A percentile compares a stretch with the other conserved stretches of the same genome.
These are phyloP conservation scores for Cladorrhinum sp. DNA, from an alignment of 2,329 filamentous ascomycete genomes.

Conservation along the genomic window DNA sequence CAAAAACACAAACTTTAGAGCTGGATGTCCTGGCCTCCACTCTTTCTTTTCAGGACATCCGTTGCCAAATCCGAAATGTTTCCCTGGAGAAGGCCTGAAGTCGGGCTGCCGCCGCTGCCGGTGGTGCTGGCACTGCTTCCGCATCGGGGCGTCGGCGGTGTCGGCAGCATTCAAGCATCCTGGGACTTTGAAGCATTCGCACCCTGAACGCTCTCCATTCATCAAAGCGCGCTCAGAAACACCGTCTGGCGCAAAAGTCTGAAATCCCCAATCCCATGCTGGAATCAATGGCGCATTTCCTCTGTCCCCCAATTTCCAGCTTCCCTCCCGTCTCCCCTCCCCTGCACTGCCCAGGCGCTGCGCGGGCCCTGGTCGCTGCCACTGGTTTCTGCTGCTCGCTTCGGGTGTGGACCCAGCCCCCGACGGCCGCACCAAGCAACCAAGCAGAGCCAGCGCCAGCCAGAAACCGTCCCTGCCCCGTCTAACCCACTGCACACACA, in stretches of 20 bases:
- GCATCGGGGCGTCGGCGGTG: conserved; percentile 17
- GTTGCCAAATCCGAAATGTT: conserved; percentile 3
- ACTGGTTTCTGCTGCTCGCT: conserved; percentile 16
- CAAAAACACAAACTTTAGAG: conserved; percentile 11
- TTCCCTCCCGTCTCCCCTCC: conserved; percentile 1
- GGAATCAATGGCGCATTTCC: too few relatives aligned
- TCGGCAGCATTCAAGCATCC: conserved; percentile 3
- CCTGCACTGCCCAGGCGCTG: conserved; percentile 4
- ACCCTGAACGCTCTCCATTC: too few relatives aligned
- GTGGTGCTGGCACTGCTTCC: conserved; percentile 13
- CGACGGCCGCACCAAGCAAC: conserved; percentile 16
- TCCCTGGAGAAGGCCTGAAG: conserved; percentile 1
- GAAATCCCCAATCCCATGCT: neutral
- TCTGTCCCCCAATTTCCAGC: neutral
- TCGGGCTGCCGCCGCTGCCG: neutral
- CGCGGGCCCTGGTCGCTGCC: conserved; percentile 2
- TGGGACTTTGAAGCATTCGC: neutral
- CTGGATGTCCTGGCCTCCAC: conserved; percentile 25
- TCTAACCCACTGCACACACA: conserved; percentile 27
- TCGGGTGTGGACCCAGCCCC: conserved; percentile 19
- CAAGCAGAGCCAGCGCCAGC: conserved; percentile 16
- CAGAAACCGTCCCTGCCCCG: conserved; percentile 27
- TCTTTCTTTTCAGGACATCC: conserved; percentile 17
- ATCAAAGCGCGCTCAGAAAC: neutral
- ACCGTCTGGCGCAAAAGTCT: neutral